Conservation (phyloP, 148 eudicot genomes). For the Rhododendron simsii region DNA sequence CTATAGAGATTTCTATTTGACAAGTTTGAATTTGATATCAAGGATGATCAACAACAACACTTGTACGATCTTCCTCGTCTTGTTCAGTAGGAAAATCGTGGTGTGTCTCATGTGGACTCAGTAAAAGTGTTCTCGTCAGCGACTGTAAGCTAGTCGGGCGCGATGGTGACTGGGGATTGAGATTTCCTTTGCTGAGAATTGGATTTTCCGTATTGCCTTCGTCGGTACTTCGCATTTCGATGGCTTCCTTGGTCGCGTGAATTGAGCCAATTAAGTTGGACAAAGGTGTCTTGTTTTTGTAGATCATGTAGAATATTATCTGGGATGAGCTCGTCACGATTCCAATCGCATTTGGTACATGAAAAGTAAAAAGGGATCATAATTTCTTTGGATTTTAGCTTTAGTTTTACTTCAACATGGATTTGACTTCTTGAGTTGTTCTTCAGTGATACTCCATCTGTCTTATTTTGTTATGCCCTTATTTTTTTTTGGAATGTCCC, state of each 20-base stretch:
- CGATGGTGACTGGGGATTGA: background rate
- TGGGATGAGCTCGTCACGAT: background rate
- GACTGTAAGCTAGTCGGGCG: background rate
- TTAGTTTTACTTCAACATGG: too few relatives aligned
- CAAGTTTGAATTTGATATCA: background rate
- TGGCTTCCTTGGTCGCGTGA: background rate
- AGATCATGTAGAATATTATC: background rate
- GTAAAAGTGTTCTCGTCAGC: background rate
- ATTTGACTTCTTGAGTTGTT: too few relatives aligned
- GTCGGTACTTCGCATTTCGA: background rate
- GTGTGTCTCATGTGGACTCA: background rate
- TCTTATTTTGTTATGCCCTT: too few relatives aligned
- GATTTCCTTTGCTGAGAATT: background rate
- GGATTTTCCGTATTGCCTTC: background rate
- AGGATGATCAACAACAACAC: background rate
- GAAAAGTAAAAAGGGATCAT: background rate
- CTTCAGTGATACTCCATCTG: background rate
- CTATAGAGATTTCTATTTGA: too few relatives aligned
- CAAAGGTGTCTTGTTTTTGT: background rate
- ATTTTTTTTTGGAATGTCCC: too few relatives aligned
- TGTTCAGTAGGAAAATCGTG: background rate
- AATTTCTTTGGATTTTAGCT: background rate
- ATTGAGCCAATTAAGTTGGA: background rate
- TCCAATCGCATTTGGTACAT: constrained; percentile 9
- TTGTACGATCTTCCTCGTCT: background rate